These are phyloP conservation scores for Heliosperma pusillum DNA, from an alignment of 148 eudicot species.

Conservation along the genomic window DNA sequence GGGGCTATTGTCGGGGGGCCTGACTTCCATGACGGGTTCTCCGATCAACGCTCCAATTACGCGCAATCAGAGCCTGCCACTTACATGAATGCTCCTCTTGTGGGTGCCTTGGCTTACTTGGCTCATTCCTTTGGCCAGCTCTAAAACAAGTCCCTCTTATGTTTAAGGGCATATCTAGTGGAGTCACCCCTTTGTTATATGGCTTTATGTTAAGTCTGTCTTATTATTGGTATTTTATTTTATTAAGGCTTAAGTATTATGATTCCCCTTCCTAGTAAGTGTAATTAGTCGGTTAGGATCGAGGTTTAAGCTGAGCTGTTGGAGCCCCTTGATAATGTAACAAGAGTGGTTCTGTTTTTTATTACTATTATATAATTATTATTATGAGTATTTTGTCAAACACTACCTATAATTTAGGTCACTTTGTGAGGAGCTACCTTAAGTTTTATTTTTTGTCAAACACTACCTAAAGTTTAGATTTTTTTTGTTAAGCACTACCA, in stretches of 20 bases:
- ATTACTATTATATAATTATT: not conserved
- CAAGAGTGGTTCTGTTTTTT: conserved; percentile 34
- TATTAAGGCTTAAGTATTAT: not conserved
- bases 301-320: conserved; percentile 18
- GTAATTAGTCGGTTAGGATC: conserved; percentile 29
- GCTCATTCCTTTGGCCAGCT: conserved; percentile 87
- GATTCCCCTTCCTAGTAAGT: conserved; percentile 11
- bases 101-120: conserved; percentile 72
- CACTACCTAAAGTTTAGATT: too few relatives aligned
- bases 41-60: conserved; percentile 65
- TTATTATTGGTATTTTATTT: too few relatives aligned
- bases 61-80: conserved; percentile 81
- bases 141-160: conserved; percentile 20
- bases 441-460: too few relatives aligned
- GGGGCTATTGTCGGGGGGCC: conserved; percentile 90
- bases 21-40: conserved; percentile 54
- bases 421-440: too few relatives aligned
- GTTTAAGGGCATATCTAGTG: conserved; percentile 15
- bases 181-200: not conserved
- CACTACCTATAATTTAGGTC: too few relatives aligned
- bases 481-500: too few relatives aligned
- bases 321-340: conserved; percentile 32
- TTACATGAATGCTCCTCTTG: conserved; percentile 75
- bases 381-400: too few relatives aligned
- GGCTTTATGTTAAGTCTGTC: not conserved